Percentiles rank a stretch among this genome's conserved stretches.
These are phyloP conservation scores for Rutstroemia sp. DNA, from an alignment of 2,329 filamentous ascomycete genomes.

Conservation along the genomic window DNA sequence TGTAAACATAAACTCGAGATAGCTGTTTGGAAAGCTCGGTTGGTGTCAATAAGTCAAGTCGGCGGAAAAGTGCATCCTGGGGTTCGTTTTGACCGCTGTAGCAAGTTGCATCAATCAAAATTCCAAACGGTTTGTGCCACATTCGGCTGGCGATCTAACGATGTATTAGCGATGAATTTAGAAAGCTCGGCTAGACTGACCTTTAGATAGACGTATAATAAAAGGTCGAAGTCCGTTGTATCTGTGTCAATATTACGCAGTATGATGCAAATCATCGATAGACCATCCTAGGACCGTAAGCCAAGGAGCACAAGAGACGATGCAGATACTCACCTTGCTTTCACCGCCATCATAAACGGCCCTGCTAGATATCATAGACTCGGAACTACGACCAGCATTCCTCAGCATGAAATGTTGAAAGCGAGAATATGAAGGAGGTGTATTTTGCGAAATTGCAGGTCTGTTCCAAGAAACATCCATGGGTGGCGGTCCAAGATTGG, in stretches of 20 bases:
- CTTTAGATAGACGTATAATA: conserved; percentile 63
- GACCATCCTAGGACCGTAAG: conserved; percentile 43
- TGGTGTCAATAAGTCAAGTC: conserved; percentile 54
- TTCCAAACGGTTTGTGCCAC: conserved; percentile 62
- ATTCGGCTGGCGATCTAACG: conserved; percentile 57
- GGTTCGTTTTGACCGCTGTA: conserved; percentile 62
- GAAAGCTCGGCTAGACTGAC: conserved; percentile 28
- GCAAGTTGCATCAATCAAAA: conserved; percentile 63
- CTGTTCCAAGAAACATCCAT: conserved; percentile 64
- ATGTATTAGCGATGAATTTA: not conserved
- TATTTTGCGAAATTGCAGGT: conserved; percentile 56
- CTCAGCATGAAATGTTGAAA: conserved; percentile 69
- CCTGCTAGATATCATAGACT: conserved; percentile 55
- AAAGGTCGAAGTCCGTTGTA: conserved; percentile 56
- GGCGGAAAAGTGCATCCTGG: conserved; percentile 57
- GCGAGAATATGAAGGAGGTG: conserved; percentile 55
- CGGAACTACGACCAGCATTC: conserved; percentile 58
- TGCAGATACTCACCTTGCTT: conserved; percentile 44
- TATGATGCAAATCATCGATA: conserved; percentile 63
- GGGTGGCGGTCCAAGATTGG: conserved; percentile 59
- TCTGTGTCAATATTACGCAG: conserved; percentile 60
- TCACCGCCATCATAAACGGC: conserved; percentile 66
- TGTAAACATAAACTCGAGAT: conserved; percentile 59
- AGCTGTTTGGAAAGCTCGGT: conserved; percentile 53
- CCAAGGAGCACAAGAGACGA: not conserved